Conservation (phyloP, 2,329 filamentous ascomycete species). For the Pseudogymnoascus destructans region DNA sequence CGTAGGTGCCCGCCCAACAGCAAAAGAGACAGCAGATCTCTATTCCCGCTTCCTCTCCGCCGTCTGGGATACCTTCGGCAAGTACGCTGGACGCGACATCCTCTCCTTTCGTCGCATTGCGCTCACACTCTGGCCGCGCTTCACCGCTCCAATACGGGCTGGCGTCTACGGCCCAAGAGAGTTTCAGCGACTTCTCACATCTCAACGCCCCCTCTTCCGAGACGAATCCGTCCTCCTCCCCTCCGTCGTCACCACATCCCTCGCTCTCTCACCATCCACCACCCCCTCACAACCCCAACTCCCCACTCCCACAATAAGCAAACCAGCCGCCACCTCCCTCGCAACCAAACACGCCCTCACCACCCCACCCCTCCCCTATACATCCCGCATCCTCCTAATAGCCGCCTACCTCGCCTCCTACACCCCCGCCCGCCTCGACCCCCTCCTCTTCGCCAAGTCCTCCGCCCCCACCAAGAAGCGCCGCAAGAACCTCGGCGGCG, state of each 20-base stretch:
- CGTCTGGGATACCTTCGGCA: constrained; percentile 76
- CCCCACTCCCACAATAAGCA: background rate
- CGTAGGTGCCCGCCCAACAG: constrained; percentile 16
- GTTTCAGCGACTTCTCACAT: constrained; percentile 71
- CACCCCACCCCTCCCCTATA: constrained; percentile 43
- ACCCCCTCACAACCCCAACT: background rate
- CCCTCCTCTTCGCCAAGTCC: constrained; percentile 53
- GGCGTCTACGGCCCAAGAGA: constrained; percentile 66
- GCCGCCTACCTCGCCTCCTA: constrained; percentile 72
- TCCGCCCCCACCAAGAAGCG: constrained; percentile 25
- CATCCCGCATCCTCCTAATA: constrained; percentile 59
- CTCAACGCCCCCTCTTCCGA: constrained; percentile 55
- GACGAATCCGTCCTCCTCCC: constrained; percentile 58
- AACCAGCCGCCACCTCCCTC: constrained; percentile 31
- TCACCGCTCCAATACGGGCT: constrained; percentile 62
- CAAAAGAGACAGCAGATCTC: constrained; percentile 48
- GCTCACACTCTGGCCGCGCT: constrained; percentile 68
- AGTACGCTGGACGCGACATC: constrained; percentile 68
- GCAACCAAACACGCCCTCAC: constrained; percentile 30
- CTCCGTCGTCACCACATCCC: constrained; percentile 34
- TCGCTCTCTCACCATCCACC: constrained; percentile 13
- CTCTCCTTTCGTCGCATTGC: constrained; percentile 58
- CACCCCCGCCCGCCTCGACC: constrained; percentile 62
- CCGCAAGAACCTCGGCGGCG: constrained; percentile 32
- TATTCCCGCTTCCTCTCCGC: constrained; percentile 73